Evolutionary conservation across 2,329 filamentous ascomycete genomes (phyloP), one percentile per base, ranked within the genome.

Genomic region (Penicillium sclerotigenum): DNA sequence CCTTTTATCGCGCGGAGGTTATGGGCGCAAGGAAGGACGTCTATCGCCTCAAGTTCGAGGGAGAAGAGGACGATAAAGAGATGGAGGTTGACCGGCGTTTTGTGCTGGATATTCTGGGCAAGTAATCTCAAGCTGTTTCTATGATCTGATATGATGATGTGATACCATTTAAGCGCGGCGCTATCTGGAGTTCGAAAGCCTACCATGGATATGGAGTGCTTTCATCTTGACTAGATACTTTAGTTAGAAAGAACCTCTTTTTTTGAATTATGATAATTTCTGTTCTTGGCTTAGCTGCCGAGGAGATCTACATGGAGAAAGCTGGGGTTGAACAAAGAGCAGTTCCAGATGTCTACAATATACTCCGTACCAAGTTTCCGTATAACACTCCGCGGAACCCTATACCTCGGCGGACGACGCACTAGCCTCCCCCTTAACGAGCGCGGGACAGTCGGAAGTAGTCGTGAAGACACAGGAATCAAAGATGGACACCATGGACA

Each of bases 1-100:
- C 89, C 0, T 93, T 94, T 66, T 94, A 94, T 71, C 87, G 89
- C 69, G 90, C 90, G 1, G 88, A 91, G 64, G 89, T 93, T 9
- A 88, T 90, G 74, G 86, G 86, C 34, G 83, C 79, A 78, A 87
- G 76, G 66, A 81, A 79, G 60, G 76, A 78, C 43, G 71, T 72
- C 51, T 80, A 77, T 59, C 70, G 74, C 54, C 77, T 93, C 61
- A 86, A 89, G 60, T 93, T 93, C 65, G 90, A 93, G 69, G 89
- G 89, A 14, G 88, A 91, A 65, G 88, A 90, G 68, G 77, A 81
- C 59, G 87, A 85, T 64, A 90, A 86, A 60, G 83, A 89, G 70
- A 88, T 90, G 73, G 83, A 88, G 61, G 89, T 93, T 24, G 88
- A 89, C 64, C 79, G 87, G 57, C 81, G 89, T 47, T 89, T 89